These are phyloP conservation scores for Aspergillus sp. DNA, from an alignment of 2,329 filamentous ascomycete species.

Conservation along the genomic window DNA sequence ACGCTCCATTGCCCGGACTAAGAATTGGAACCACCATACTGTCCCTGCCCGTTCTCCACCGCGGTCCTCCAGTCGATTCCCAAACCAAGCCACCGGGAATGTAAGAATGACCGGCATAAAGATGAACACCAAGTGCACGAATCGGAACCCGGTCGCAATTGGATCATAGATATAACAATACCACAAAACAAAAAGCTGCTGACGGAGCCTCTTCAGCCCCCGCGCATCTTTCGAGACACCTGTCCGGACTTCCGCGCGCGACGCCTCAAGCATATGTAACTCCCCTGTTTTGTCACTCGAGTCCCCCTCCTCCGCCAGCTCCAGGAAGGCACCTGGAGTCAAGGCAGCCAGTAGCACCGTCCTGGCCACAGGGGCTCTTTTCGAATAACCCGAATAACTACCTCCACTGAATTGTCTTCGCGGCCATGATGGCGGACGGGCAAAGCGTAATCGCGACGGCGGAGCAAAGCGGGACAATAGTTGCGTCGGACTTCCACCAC, in stretches of 20 bases:
- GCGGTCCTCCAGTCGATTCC: conserved; percentile 53
- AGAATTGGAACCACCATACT: conserved; percentile 87
- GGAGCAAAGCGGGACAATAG: conserved; percentile 23
- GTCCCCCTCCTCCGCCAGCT: conserved; percentile 47
- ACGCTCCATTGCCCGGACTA: conserved; percentile 83
- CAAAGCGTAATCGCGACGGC: conserved; percentile 25
- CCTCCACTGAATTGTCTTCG: conserved; percentile 8
- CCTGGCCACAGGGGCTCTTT: conserved; percentile 19
- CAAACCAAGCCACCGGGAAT: conserved; percentile 76
- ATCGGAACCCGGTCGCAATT: conserved; percentile 76
- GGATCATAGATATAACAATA: conserved; percentile 63
- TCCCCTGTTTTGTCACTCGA: conserved; percentile 62
- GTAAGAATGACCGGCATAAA: conserved; percentile 84
- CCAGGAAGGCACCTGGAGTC: conserved; percentile 53
- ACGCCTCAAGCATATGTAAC: conserved; percentile 77
- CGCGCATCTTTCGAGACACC: conserved; percentile 56
- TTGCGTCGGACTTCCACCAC: conserved; percentile 24
- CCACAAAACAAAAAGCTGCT: conserved; percentile 58
- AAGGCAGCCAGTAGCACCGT: conserved; percentile 40
- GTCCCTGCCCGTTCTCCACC: conserved; percentile 75
- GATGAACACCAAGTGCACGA: conserved; percentile 76
- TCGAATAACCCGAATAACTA: conserved; percentile 5
- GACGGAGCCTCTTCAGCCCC: conserved; percentile 52
- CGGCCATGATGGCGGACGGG: conserved; percentile 18
- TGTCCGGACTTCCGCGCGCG: conserved; percentile 68